Base-by-base conservation (phyloP, 83 land plant genomes). In the Isoetes engelmannii region DNA sequence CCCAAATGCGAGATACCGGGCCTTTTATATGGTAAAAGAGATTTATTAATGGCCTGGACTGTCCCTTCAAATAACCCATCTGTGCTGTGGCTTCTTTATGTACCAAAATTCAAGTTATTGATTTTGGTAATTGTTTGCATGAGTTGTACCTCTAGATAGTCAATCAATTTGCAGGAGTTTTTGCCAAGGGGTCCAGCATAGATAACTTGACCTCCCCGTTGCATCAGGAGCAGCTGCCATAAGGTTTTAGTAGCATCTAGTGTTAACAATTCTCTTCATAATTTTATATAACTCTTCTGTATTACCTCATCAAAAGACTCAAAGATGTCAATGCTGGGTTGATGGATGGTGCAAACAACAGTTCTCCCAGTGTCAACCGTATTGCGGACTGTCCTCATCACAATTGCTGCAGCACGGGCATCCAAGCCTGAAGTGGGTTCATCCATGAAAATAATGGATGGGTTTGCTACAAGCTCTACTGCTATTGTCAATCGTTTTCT, bases 181-280 rank as follows among this genome's bases (percentile, higher is more conserved):
- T 63, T 44, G 2, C 91, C 91, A 45, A 87, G 76, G 18, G 76
- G 72, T 47, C 91, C 91, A 19, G 81, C 86, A 76, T 87, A 84
- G 19, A 87, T 82, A 57, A 87, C 76, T 44, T 80, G 69, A 7
- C 91, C 91, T 73, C 91, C 91, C 42, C 86, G 85, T 69, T 87
- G 84, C 91, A 87, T 84, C 57, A 82, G 72, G 15, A 87, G 49
- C 51, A 84, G 82, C 88, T 86, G 81, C 44, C 63, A 45, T 58
- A 0, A 28, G 57, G 10, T 1, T 10, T 4, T 6, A n/a, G n/a
- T 50, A 50, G n/a, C n/a, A n/a, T n/a, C n/a, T n/a, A n/a, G n/a
- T n/a, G n/a, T n/a, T n/a, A 28, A 28, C 37, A 28, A 28, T 28
- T 28, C 37, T 28, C 37, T 28, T 28, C 37, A 28, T 28, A 28